phyloP scores from a whole-genome alignment of 257 asterid species.

The Solanum sparsipilum region DNA sequence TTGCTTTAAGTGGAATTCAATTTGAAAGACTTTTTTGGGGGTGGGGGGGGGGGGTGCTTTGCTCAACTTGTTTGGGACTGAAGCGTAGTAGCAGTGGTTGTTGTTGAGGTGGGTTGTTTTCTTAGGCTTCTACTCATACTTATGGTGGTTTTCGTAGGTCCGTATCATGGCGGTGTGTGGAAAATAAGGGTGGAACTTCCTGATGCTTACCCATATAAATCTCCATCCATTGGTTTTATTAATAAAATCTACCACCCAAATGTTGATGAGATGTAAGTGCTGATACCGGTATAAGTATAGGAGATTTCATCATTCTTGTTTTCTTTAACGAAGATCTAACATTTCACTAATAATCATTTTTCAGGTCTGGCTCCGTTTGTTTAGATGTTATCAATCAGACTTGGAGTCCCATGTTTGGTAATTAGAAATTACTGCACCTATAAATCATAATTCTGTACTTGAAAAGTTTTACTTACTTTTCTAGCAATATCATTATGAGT shows the following conservation, averaged over 20 bases:
- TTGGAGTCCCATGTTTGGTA: constrained; percentile 99
- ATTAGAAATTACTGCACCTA: not conserved
- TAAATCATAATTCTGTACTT: not conserved
- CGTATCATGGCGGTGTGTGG: constrained; percentile 97
- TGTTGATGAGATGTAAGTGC: constrained; percentile 88
- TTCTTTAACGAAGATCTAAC: not conserved
- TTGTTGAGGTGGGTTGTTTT: not conserved
- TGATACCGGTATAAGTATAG: not conserved
- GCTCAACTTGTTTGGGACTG: not conserved
- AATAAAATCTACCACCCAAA: constrained; percentile 97
- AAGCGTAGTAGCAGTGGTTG: not conserved
- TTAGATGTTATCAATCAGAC: constrained; percentile 95
- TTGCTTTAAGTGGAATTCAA: not conserved
- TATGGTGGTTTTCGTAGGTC: constrained; percentile 45
- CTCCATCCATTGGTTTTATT: constrained; percentile 92
- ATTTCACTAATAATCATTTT: constrained; percentile 4
- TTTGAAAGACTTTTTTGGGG: not conserved
- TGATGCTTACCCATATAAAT: constrained; percentile 93
- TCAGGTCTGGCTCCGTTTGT: constrained; percentile 97
- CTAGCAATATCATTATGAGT: not conserved
- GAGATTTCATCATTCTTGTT: not conserved
- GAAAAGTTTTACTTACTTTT: not conserved
- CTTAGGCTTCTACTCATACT: not conserved
- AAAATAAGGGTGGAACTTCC: constrained; percentile 96
- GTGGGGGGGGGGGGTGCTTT: not conserved